These are phyloP conservation scores for Rutstroemia sp. DNA, from an alignment of 2,329 filamentous ascomycete species.

Conservation along the genomic window DNA sequence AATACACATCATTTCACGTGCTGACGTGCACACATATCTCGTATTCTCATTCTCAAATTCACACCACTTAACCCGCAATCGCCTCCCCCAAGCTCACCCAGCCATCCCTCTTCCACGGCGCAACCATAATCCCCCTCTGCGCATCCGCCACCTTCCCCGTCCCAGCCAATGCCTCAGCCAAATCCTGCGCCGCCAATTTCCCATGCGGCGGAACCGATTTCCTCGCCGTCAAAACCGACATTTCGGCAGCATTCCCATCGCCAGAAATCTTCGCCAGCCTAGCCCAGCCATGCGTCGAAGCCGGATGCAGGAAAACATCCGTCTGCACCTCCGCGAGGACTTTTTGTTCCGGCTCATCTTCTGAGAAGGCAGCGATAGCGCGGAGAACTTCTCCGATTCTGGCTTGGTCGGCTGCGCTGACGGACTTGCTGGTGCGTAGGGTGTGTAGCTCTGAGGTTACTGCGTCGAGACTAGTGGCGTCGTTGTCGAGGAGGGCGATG, in stretches of 20 bases:
- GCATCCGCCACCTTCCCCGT: conserved; percentile 66
- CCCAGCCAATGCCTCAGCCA: conserved; percentile 67
- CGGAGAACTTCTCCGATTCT: conserved; percentile 68
- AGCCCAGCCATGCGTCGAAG: conserved; percentile 74
- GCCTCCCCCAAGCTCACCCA: conserved; percentile 22
- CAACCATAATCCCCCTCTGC: conserved; percentile 68
- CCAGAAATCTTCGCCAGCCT: conserved; percentile 57
- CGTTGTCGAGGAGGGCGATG: conserved; percentile 73
- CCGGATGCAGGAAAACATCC: conserved; percentile 74
- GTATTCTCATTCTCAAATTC: neutral
- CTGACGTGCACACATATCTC: neutral
- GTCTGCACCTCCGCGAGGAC: conserved; percentile 59
- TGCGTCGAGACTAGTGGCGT: conserved; percentile 71
- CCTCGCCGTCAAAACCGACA: conserved; percentile 74
- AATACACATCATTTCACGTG: no score
- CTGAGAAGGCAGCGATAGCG: conserved; percentile 58
- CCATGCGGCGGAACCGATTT: conserved; percentile 69
- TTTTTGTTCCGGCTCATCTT: conserved; percentile 41
- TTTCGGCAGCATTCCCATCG: conserved; percentile 51
- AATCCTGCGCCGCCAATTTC: conserved; percentile 56
- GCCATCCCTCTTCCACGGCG: conserved; percentile 57
- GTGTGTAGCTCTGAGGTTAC: conserved; percentile 70
- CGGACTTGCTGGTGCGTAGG: conserved; percentile 59
- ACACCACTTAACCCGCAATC: neutral
- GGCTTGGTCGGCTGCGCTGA: conserved; percentile 56